Percentiles rank a stretch among this genome's conserved stretches.
Evolutionary conservation across 495 filamentous ascomycete species (phyloP).

Genomic region (Aspergillus haitiensis): DNA sequence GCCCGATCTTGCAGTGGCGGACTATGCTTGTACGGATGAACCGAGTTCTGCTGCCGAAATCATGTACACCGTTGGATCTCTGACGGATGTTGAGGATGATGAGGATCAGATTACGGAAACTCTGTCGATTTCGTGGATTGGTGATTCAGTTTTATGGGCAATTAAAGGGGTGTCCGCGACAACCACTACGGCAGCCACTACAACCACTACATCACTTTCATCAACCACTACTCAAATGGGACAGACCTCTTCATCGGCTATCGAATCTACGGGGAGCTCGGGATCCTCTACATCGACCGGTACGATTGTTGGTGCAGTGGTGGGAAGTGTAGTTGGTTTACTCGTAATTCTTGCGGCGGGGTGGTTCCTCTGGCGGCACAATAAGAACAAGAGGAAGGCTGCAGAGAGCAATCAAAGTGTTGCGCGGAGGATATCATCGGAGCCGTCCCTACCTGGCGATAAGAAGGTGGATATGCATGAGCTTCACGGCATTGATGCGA

Average conservation of each 20-base stretch:
- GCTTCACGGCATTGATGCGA: background rate
- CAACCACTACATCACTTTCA: background rate
- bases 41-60: background rate
- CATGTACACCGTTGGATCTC: constrained; percentile 10
- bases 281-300: constrained; percentile 1
- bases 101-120: constrained; percentile 11
- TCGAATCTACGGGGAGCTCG: background rate
- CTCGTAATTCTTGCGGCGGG: background rate
- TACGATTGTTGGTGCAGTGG: constrained; percentile 8
- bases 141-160: background rate
- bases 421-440: background rate
- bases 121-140: constrained; percentile 5
- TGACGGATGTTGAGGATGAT: constrained; percentile 8
- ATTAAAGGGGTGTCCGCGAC: background rate
- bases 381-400: background rate
- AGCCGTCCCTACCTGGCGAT: background rate
- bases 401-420: background rate
- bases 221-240: background rate
- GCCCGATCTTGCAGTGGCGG: constrained; percentile 6
- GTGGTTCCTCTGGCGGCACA: background rate
- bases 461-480: background rate
- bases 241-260: no score
- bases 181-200: background rate
- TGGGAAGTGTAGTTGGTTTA: constrained; percentile 5
- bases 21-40: constrained; percentile 10